Evolutionary conservation across 2,329 filamentous ascomycete genomes (phyloP).

Genomic region (Orbilia blumenaviensis): DNA sequence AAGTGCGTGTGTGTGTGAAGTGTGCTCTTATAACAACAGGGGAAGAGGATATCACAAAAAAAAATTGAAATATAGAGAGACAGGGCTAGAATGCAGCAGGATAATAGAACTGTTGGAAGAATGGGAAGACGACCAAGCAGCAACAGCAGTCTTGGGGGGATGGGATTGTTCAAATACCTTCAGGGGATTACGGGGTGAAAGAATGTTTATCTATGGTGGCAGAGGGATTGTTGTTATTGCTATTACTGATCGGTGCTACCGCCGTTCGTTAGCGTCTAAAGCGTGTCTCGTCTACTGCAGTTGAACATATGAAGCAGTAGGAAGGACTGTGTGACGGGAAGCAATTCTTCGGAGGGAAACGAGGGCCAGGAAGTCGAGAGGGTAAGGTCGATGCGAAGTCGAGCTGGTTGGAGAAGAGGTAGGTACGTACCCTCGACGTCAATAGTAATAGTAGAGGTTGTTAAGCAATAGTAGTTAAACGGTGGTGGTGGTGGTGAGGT

Average conservation of each 20-base stretch:
- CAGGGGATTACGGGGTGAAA: conserved; percentile 43
- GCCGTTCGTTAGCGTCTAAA: conserved; percentile 41
- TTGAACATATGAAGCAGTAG: too few species aligned
- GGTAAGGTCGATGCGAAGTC: conserved; percentile 44
- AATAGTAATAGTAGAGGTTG: neutral
- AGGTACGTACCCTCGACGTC: neutral
- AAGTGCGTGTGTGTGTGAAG: conserved; percentile 3
- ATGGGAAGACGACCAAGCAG: conserved; percentile 12
- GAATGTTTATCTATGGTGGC: conserved; percentile 48
- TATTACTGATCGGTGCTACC: conserved; percentile 52
- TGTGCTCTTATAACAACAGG: conserved; percentile 29
- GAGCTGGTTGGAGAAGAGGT: neutral
- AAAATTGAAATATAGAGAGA: too few species aligned
- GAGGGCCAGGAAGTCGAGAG: conserved; percentile 20
- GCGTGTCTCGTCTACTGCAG: conserved; percentile 48
- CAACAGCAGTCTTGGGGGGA: conserved; percentile 6
- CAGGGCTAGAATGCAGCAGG: conserved; percentile 25
- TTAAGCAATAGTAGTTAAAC: too few species aligned
- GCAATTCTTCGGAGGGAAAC: conserved; percentile 12
- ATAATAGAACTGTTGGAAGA: conserved; percentile 47
- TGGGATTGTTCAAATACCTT: conserved; percentile 51
- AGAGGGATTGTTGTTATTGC: conserved; percentile 33
- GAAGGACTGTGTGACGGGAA: conserved; percentile 21
- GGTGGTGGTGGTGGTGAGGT: too few species aligned
- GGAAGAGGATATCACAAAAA: conserved; percentile 6